phyloP scores from a whole-genome alignment of 306 rosid genomes.

The Spatholobus suberectus region DNA sequence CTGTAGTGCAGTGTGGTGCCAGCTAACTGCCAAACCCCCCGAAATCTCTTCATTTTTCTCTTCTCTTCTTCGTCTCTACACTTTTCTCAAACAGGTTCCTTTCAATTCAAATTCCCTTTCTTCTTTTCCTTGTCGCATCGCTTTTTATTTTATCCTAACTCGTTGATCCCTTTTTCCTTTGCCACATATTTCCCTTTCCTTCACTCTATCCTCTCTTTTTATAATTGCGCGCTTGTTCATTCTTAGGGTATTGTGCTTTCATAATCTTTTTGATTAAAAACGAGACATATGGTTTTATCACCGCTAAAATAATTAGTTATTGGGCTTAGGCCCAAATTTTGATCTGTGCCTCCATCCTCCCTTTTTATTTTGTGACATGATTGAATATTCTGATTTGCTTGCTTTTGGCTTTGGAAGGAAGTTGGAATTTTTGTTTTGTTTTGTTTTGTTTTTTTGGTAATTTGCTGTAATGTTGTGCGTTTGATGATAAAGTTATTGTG shows the following conservation, averaged over 20 bases:
- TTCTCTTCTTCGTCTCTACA: background rate
- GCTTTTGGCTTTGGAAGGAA: background rate
- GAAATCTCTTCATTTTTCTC: background rate
- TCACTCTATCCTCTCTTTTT: background rate
- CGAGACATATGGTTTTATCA: background rate
- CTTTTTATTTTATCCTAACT: background rate
- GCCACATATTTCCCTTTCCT: conserved; percentile 8
- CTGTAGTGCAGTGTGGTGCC: background rate
- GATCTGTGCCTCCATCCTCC: background rate
- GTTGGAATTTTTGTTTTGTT: background rate
- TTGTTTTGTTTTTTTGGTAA: background rate
- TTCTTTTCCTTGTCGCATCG: background rate
- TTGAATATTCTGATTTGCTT: conserved; percentile 2
- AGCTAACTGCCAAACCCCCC: background rate
- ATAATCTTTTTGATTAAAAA: background rate
- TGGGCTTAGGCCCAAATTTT: background rate
- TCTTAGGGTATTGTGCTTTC: conserved; percentile 33
- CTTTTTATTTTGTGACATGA: background rate
- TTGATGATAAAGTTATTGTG: conserved; percentile 22
- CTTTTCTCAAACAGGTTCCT: background rate
- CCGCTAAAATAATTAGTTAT: background rate
- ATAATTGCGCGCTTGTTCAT: background rate
- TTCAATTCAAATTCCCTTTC: background rate
- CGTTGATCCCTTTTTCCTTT: conserved; percentile 6
- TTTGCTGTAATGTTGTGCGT: background rate